phyloP scores from a whole-genome alignment of 257 asterid genomes.

The Prunella vulgaris region DNA sequence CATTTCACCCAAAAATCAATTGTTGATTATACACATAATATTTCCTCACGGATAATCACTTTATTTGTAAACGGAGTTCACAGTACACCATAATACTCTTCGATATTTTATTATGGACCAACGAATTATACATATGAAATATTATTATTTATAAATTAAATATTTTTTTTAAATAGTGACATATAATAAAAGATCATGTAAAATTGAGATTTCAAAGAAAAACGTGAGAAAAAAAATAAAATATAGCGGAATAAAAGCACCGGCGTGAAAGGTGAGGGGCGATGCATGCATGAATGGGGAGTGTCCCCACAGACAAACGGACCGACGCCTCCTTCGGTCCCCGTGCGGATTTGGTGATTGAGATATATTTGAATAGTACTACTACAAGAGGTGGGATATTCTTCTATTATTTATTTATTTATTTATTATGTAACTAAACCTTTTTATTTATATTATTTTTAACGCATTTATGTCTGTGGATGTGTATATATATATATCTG shows the following conservation, averaged over 20 bases:
- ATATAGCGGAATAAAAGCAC: conserved; percentile 8
- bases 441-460: neutral
- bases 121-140: no score
- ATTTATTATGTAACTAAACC: no score
- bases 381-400: neutral
- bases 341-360: conserved; percentile 15
- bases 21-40: no score
- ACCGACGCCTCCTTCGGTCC: conserved; percentile 11
- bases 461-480: neutral
- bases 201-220: neutral
- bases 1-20: no score
- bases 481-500: neutral
- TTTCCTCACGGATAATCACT: no score
- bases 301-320: conserved; percentile 14
- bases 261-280: conserved; percentile 15
- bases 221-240: conserved; percentile 13
- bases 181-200: no score
- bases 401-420: neutral
- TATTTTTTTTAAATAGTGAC: no score
- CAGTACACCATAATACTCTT: no score
- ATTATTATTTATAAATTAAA: no score
- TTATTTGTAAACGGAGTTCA: no score
- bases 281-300: conserved; percentile 5
- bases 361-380: no score
- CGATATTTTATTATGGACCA: no score